Evolutionary conservation across 352 stramenopile genomes (phyloP), one percentile per base, ranked within the genome.

Genomic region (Pythium volutum): DNA sequence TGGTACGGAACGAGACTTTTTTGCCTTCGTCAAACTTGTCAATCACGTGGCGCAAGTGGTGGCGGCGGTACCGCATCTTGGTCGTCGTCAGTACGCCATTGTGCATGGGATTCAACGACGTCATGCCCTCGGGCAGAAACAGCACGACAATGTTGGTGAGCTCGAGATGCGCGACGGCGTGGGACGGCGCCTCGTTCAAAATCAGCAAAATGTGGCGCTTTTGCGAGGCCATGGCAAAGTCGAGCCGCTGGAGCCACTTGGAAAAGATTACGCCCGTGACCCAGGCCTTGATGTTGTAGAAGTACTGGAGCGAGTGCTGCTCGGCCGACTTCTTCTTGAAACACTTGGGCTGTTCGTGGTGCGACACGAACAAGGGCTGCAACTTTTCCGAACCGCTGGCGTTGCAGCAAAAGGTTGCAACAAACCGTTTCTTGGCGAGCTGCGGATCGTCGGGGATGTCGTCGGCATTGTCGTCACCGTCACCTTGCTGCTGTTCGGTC

Each of bases 191-290:
- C 18, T 92, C 80, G 63, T 91, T 89, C 25, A 94, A 70, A 29
- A 94, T 76, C 2, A 94, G 64, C 58, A 94, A 55, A 54, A 94
- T 90, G 55, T 74, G 74, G 41, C 84, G 84, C 56, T 91, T 89
- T 58, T 91, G 79, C 22, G 70, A 81, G 22, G 70, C 73, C 84
- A 94, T 94, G 18, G 80, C 68, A 48, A 88, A 88, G 62, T 94
- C 84, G 10, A 94, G 65, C 12, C 81, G 81, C 64, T 91, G 81
- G 33, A 94, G 70, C 82, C 81, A 94, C 20, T 82, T 79, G 27
- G 83, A 91, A 62, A 94, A 94, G 48, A 92, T 85, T 11, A 92
- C 80, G 11, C 83, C 84, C 6, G 82, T 94, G 76, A 94, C 85
- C 81, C 81, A 91, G 16, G 82, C 81, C 59, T 90, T 91, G 63